Base-by-base conservation (phyloP, 371 early-diverging fungal species). In the Mucor piriformis region DNA sequence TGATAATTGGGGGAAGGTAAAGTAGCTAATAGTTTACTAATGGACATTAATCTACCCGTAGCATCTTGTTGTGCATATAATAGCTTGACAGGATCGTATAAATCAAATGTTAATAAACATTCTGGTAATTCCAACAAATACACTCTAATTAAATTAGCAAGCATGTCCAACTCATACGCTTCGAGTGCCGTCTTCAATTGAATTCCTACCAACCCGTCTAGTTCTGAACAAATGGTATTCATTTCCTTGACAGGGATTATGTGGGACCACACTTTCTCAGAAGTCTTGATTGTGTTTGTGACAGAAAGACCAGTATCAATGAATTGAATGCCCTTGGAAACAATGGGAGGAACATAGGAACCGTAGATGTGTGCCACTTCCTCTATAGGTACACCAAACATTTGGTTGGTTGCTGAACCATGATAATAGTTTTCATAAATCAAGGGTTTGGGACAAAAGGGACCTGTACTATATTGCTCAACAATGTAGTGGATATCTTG, bases 91-190 rank as follows among this genome's bases (percentile, higher is more conserved):
- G 89, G 81, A 10, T 88, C 89, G 42, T 91, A 90, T 27, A 90
- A 79, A 51, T 89, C 88, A 64, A 74, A 82, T 2, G 89, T 89
- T 43, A 87, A 69, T 38, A 91, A 48, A 23, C 87, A 87, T 50
- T 84, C 85, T 6, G 91, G 91, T n/a, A 92, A 63, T 59, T 90
- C 91, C 64, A 88, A 65, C 6, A 92, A 66, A 57, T 86, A 92
- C 15, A 88, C 68, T 1, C 87, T 76, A 24, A 92, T 59, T 4
- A 83, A 67, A 15, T 86, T 88, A 8, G 85, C 86, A 2, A 90
- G 68, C 5, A 84, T 64, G 11, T 77, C 61, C 16, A 81, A 63
- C 51, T 87, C 87, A 56, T 82, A 81, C 20, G 63, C 50, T 16
- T 83, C 74, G 42, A 92, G 61, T 46, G 73, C 64, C 32, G 83